phyloP scores from a whole-genome alignment of 148 eudicot species.

The Dianthus caryophyllus region DNA sequence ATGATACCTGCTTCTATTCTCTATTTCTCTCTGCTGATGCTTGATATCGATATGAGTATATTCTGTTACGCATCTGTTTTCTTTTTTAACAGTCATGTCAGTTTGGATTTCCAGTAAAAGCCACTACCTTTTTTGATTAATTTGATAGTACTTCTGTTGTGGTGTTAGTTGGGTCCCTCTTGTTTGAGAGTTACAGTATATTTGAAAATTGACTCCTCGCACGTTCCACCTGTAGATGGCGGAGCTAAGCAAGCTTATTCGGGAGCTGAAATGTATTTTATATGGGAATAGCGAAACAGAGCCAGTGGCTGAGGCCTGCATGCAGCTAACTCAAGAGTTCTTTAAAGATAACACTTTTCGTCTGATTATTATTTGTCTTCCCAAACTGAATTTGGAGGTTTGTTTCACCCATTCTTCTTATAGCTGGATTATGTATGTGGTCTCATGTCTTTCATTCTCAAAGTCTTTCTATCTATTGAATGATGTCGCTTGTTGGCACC shows the following conservation, averaged over 20 bases:
- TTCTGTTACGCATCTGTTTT: too few relatives aligned
- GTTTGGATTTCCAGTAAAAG: not conserved
- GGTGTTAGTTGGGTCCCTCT: not conserved
- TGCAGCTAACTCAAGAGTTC: constrained; percentile 90
- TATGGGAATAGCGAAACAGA: constrained; percentile 92
- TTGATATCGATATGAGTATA: too few relatives aligned
- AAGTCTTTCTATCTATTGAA: not conserved
- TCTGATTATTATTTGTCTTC: constrained; percentile 57
- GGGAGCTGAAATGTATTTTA: constrained; percentile 71
- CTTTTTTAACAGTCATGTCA: not conserved
- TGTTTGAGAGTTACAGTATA: not conserved
- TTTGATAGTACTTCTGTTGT: not conserved
- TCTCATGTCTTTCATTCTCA: not conserved
- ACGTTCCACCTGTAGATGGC: constrained; percentile 40
- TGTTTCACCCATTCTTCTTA: not conserved
- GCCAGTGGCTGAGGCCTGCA: constrained; percentile 88
- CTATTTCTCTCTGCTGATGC: too few relatives aligned
- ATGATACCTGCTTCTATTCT: too few relatives aligned
- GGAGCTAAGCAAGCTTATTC: constrained; percentile 60
- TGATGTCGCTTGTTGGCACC: not conserved
- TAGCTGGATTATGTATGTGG: too few relatives aligned
- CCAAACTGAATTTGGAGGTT: constrained; percentile 89
- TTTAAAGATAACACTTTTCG: constrained; percentile 78
- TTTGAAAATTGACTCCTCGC: not conserved
- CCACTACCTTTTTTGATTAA: too few relatives aligned